A percentile compares a stretch with the other conserved stretches of the same genome.
These are phyloP conservation scores for Trichocomaceae sp. DNA, from an alignment of 2,329 filamentous ascomycete genomes.

Conservation along the genomic window DNA sequence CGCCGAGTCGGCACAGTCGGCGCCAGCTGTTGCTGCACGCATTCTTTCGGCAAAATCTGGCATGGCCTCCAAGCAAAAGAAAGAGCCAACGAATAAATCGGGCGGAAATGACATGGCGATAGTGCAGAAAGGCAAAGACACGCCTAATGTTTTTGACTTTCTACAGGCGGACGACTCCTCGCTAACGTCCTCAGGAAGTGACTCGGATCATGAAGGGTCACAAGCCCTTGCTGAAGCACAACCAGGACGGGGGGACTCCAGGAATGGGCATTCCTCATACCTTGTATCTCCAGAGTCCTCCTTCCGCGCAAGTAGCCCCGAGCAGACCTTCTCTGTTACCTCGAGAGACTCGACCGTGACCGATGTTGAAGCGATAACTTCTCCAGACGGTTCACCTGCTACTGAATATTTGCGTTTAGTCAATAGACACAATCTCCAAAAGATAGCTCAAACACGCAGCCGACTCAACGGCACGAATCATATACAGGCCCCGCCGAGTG, in stretches of 20 bases:
- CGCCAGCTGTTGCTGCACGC: background rate
- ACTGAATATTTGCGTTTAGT: conserved; percentile 23
- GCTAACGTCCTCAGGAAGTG: conserved; percentile 1
- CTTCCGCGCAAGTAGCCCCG: conserved; percentile 27
- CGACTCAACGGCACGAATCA: conserved; percentile 18
- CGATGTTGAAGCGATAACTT: conserved; percentile 25
- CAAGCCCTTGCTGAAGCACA: background rate
- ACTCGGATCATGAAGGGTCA: conserved; percentile 16
- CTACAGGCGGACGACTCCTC: conserved; percentile 18
- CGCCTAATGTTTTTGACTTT: conserved; percentile 36
- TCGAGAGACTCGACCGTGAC: conserved; percentile 23
- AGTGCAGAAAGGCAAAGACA: conserved; percentile 1
- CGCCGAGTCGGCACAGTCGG: background rate
- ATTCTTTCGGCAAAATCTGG: background rate
- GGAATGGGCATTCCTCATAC: conserved; percentile 16
- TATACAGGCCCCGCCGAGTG: conserved; percentile 13
- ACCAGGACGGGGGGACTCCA: conserved; percentile 12
- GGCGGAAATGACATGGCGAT: background rate
- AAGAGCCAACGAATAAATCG: background rate
- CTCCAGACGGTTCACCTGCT: conserved; percentile 23
- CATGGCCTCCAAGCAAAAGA: background rate
- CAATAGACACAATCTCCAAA: conserved; percentile 18
- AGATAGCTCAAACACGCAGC: conserved; percentile 16
- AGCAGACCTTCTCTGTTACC: conserved; percentile 26
- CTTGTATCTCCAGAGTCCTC: conserved; percentile 26